These are phyloP conservation scores for Salix brachista DNA, from an alignment of 345 rosid species.

Conservation along the genomic window DNA sequence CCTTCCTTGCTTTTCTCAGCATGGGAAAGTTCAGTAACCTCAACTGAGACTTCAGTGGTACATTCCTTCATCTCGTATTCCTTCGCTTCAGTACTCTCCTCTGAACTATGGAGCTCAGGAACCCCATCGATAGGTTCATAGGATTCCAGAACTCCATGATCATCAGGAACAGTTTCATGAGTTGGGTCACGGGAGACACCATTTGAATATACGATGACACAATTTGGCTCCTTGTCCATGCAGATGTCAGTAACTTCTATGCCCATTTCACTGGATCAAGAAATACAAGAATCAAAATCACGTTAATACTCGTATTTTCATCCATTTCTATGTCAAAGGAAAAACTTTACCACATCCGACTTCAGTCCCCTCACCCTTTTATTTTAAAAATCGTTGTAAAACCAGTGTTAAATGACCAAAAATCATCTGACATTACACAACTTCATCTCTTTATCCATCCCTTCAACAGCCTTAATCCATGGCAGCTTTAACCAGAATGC, in stretches of 20 bases:
- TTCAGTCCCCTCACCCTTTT: neutral
- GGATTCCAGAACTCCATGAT: conserved; percentile 35
- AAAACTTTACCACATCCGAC: neutral
- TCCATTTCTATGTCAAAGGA: neutral
- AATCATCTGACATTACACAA: conserved; percentile 3
- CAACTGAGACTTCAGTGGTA: conserved; percentile 49
- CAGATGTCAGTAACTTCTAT: conserved; percentile 57
- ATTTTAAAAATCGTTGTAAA: neutral
- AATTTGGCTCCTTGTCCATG: conserved; percentile 79
- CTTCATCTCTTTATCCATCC: neutral
- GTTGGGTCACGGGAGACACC: conserved; percentile 41
- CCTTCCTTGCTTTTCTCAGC: conserved; percentile 30
- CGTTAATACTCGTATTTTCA: conserved; percentile 1
- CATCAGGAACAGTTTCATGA: conserved; percentile 41
- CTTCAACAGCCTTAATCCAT: neutral
- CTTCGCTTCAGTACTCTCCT: conserved; percentile 58
- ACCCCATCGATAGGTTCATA: conserved; percentile 40
- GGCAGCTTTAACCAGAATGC: conserved; percentile 5
- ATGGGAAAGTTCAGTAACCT: conserved; percentile 27
- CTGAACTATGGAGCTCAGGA: conserved; percentile 40
- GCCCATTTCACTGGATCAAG: conserved; percentile 42
- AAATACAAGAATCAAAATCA: conserved; percentile 5
- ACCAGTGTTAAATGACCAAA: conserved; percentile 7
- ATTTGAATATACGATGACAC: conserved; percentile 45
- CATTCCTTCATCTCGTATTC: conserved; percentile 85